phyloP scores from a whole-genome alignment of 176 grass and related monocot species.

The Ensete glaucum region DNA sequence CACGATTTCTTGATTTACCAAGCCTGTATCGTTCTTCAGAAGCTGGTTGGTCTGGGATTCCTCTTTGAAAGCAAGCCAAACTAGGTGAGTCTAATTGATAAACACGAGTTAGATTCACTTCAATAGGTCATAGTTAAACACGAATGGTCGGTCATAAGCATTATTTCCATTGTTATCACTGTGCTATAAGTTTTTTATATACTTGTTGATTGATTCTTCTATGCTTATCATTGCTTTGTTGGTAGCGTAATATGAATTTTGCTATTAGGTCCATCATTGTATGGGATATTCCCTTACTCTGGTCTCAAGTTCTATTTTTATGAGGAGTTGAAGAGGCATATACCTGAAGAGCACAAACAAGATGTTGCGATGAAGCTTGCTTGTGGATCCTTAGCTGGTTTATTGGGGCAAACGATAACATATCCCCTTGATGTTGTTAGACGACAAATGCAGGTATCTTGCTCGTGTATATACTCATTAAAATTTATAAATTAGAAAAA shows the following conservation, averaged over 20 bases:
- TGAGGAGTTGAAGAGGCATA: constrained; percentile 82
- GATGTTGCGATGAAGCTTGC: constrained; percentile 62
- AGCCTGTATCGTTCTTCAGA: too few species aligned
- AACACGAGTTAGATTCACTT: too few species aligned
- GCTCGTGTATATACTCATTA: neutral
- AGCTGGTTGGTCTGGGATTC: too few species aligned
- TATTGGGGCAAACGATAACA: constrained; percentile 94
- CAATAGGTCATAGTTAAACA: too few species aligned
- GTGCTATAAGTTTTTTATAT: neutral
- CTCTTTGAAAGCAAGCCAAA: too few species aligned
- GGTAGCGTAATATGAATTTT: neutral
- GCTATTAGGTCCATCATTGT: constrained; percentile 67
- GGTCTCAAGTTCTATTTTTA: constrained; percentile 98
- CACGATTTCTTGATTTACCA: too few species aligned
- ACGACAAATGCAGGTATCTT: constrained; percentile 88
- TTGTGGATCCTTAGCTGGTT: constrained; percentile 83
- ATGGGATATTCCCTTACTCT: constrained; percentile 96
- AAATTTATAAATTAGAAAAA: neutral
- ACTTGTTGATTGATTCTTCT: neutral
- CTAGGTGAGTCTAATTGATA: too few species aligned
- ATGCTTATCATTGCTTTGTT: neutral
- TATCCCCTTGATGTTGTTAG: constrained; percentile 94
- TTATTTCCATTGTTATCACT: too few species aligned
- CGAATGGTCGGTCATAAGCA: too few species aligned
- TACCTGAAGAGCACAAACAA: constrained; percentile 76